phyloP scores from a whole-genome alignment of 345 rosid species.

The Trapa incisa region DNA sequence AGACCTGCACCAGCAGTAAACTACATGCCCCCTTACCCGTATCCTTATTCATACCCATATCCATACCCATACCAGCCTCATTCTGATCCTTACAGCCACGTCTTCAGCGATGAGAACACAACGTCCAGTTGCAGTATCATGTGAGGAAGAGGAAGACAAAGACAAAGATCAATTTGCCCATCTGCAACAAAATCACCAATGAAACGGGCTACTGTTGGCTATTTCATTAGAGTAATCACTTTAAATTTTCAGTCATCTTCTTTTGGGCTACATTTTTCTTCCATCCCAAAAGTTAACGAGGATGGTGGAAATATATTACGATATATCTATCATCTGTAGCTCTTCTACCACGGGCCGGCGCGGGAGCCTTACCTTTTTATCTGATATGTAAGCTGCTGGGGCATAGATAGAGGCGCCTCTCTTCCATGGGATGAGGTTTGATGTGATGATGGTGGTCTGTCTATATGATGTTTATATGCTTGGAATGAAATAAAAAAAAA shows the following conservation, averaged over 20 bases:
- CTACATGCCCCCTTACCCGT: constrained; percentile 56
- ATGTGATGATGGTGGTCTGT: too few species aligned
- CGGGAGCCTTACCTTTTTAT: not conserved
- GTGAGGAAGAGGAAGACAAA: constrained; percentile 24
- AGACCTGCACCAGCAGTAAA: constrained; percentile 76
- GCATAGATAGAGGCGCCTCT: too few species aligned
- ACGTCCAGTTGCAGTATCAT: constrained; percentile 66
- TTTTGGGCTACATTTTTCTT: not conserved
- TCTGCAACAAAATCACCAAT: too few species aligned
- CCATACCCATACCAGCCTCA: constrained; percentile 21
- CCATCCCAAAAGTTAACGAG: not conserved
- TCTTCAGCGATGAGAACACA: constrained; percentile 85
- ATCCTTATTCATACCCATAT: constrained; percentile 35
- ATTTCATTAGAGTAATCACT: not conserved
- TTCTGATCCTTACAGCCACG: constrained; percentile 20
- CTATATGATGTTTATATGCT: too few species aligned
- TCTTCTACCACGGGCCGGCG: not conserved
- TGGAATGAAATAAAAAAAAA: too few species aligned
- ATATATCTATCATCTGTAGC: not conserved
- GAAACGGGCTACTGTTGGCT: too few species aligned
- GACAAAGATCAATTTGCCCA: not conserved
- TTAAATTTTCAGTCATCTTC: not conserved
- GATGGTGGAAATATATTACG: not conserved
- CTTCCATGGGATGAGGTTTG: too few species aligned
- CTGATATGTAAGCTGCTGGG: constrained; percentile 1